These are phyloP conservation scores for Leptographium wingfieldii DNA, from an alignment of 2,329 filamentous ascomycete species.

Conservation along the genomic window DNA sequence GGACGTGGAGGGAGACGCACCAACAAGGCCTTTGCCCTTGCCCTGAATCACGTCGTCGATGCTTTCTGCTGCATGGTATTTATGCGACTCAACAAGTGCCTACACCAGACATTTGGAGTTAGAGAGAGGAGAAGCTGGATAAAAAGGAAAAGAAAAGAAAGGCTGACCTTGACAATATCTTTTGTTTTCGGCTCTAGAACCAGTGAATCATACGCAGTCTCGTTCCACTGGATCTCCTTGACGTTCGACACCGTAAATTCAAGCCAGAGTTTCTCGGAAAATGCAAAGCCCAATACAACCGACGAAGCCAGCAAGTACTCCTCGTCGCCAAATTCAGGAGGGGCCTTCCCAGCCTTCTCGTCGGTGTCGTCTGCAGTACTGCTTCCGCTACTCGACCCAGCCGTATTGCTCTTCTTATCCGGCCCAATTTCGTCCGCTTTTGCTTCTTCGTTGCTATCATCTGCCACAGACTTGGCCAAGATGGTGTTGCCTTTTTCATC, in stretches of 20 bases:
- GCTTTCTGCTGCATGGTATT: slow-evolving; percentile 66
- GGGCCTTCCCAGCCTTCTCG: slow-evolving; percentile 18
- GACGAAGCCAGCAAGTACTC: slow-evolving; percentile 76
- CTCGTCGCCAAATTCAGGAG: slow-evolving; percentile 59
- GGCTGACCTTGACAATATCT: slow-evolving; percentile 48
- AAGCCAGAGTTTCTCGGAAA: slow-evolving; percentile 81
- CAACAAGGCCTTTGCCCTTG: slow-evolving; percentile 75
- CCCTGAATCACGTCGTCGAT: slow-evolving; percentile 75
- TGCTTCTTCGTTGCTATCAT: not conserved
- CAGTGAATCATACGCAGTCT: slow-evolving; percentile 67
- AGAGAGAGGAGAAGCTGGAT: not conserved
- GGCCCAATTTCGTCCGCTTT: not conserved
- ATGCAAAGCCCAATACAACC: slow-evolving; percentile 75
- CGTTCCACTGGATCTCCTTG: slow-evolving; percentile 73
- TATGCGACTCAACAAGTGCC: slow-evolving; percentile 73
- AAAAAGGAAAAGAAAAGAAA: not conserved
- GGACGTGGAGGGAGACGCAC: slow-evolving; percentile 21
- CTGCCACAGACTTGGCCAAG: not conserved
- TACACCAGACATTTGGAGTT: slow-evolving; percentile 10
- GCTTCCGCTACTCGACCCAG: not conserved
- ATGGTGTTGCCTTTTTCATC: not conserved
- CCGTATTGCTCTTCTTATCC: not conserved
- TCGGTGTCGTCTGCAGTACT: not conserved
- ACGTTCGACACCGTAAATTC: slow-evolving; percentile 74
- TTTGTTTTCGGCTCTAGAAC: slow-evolving; percentile 54